Evolutionary conservation across 2,329 filamentous ascomycete species (phyloP), one percentile per base, ranked within the genome.

Genomic region (Ceratocystis colombiana): DNA sequence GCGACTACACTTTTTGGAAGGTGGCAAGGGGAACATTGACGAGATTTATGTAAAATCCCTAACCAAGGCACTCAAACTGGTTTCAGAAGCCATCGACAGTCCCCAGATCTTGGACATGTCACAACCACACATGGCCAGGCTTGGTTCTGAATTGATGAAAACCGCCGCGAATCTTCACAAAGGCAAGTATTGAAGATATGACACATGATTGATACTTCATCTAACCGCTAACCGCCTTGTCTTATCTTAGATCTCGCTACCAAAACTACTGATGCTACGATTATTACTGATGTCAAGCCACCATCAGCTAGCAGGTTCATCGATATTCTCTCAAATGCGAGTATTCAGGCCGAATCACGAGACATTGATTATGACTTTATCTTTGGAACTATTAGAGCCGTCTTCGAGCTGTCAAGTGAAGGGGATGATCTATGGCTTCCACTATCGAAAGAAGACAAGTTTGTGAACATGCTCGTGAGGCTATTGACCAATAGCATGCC

Each of bases 71-170:
- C 74, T 87, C 66, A 76, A 75, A 5, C 76, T 88, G 33, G 75
- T 88, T 25, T 80, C 86, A 41, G 76, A 80, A 20, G 85, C 85
- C 5, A 79, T 90, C 62, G 83, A 81, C 12, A 81, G 86, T 67
- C 75, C 79, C 28, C 77, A 81, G 22, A 76, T 87, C 68, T 75
- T 82, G 15, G 76, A 78, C 7, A 46, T 61, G 17, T 59, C 64
- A n/a, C 50, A 65, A 22, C 64, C 53, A 7, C 33, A 37, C n/a
- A 59, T 65, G 37, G 41, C 37, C 17, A 37, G 61, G 10, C 33
- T 65, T 44, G 64, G 64, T 5, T 17, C 28, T 12, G 64, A 67
- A 28, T 46, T 69, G 22, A 68, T 69, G 64, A 20, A 30, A 22
- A 61, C 64, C 8, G n/a, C 55, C 70, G 5, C 76, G 80, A 66